Conservation (phyloP, 495 filamentous ascomycete genomes). For the Baudoinia panamericana region DNA sequence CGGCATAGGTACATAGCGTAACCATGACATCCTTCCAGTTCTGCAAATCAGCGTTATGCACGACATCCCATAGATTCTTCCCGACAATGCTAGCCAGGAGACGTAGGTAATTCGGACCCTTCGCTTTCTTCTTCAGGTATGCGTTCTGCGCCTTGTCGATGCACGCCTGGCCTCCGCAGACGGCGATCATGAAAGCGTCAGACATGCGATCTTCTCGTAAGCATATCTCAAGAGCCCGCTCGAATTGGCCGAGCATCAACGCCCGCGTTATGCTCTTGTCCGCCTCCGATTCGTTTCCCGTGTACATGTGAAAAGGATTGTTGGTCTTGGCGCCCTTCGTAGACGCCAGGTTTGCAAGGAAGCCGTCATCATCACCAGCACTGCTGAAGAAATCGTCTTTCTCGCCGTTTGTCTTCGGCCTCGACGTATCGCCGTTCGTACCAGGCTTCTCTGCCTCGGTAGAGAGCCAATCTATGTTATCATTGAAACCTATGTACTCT, state of each 20-base stretch:
- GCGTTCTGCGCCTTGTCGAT: conserved; percentile 87
- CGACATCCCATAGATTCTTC: conserved; percentile 97
- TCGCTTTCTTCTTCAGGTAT: conserved; percentile 61
- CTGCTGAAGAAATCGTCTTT: conserved; percentile 68
- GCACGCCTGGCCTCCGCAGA: conserved; percentile 85
- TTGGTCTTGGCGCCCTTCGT: conserved; percentile 70
- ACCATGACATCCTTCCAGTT: conserved; percentile 98
- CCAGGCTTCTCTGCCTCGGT: conserved; percentile 11
- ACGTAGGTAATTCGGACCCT: conserved; percentile 83
- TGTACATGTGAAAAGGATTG: conserved; percentile 77
- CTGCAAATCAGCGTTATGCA: conserved; percentile 81
- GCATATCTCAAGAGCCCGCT: conserved; percentile 76
- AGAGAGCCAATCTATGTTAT: conserved; percentile 35
- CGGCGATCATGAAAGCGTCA: conserved; percentile 96
- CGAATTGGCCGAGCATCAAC: conserved; percentile 79
- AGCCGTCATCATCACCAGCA: conserved; percentile 57
- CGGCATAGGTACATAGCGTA: conserved; percentile 85
- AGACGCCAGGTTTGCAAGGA: conserved; percentile 61
- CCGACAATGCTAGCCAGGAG: conserved; percentile 82
- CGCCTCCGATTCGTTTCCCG: conserved; percentile 61
- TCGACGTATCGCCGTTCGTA: conserved; percentile 28
- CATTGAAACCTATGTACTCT: conserved; percentile 76
- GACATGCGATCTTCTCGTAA: conserved; percentile 79
- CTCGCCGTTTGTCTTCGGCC: conserved; percentile 33
- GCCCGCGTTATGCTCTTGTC: conserved; percentile 81